phyloP scores from a whole-genome alignment of 768 basidiomycete genomes.

The Exsudoporus frostii region DNA sequence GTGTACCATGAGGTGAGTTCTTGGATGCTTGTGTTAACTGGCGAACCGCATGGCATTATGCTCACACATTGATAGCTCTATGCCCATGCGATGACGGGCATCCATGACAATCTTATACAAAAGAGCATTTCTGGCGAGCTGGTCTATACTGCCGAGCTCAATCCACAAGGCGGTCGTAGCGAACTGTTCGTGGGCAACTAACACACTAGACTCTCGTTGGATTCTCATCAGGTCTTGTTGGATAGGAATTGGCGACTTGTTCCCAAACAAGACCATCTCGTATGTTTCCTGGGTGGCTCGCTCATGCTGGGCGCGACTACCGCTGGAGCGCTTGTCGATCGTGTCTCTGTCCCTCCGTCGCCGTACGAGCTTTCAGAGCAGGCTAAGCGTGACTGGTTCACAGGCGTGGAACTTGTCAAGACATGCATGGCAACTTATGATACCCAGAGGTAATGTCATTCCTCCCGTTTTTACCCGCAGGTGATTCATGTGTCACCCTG shows the following conservation, averaged over 20 bases:
- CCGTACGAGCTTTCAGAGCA: slow-evolving; percentile 55
- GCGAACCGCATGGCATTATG: background rate
- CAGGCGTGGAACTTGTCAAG: slow-evolving; percentile 75
- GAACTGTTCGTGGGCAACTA: slow-evolving; percentile 33
- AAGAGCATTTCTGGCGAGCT: slow-evolving; percentile 56
- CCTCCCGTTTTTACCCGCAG: background rate
- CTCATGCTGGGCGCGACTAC: slow-evolving; percentile 86
- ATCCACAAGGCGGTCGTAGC: slow-evolving; percentile 47
- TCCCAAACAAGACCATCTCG: slow-evolving; percentile 94
- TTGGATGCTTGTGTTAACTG: background rate
- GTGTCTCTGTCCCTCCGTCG: slow-evolving; percentile 66
- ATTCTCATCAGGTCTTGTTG: slow-evolving; percentile 5
- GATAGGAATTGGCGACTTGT: slow-evolving; percentile 66
- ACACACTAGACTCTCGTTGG: background rate
- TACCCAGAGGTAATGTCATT: slow-evolving; percentile 67
- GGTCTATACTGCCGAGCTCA: slow-evolving; percentile 79
- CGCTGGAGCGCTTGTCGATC: slow-evolving; percentile 49
- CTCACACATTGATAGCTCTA: slow-evolving; percentile 67
- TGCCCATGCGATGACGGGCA: slow-evolving; percentile 76
- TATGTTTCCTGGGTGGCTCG: slow-evolving; percentile 91
- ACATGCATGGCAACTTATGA: slow-evolving; percentile 88
- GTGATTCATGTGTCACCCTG: background rate
- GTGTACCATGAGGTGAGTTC: slow-evolving; percentile 70
- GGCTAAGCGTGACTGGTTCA: slow-evolving; percentile 77
- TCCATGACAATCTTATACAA: slow-evolving; percentile 71